A percentile compares a stretch with the other conserved stretches of the same genome.
These are phyloP conservation scores for Ganoderma sp. DNA, from an alignment of 1,284 basidiomycete species.

Conservation along the genomic window DNA sequence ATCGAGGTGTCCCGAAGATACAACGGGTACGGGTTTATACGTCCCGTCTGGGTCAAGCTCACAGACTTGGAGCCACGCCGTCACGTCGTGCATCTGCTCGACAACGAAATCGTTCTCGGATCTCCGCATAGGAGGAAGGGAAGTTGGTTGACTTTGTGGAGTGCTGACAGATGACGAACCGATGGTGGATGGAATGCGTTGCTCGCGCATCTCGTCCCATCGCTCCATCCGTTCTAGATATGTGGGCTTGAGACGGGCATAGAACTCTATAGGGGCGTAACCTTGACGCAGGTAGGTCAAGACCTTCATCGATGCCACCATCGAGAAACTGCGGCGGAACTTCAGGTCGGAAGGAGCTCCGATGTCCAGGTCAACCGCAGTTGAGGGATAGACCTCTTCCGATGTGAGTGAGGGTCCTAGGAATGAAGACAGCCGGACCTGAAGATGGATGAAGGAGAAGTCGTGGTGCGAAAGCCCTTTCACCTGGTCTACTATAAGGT, in stretches of 20 bases:
- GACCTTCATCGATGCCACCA: slow-evolving; percentile 77
- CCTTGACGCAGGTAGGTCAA: slow-evolving; percentile 73
- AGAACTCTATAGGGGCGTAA: slow-evolving; percentile 88
- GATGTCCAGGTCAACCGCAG: slow-evolving; percentile 75
- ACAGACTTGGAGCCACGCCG: slow-evolving; percentile 84
- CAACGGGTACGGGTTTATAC: slow-evolving; percentile 85
- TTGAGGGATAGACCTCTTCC: slow-evolving; percentile 85
- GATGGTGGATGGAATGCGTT: slow-evolving; percentile 47
- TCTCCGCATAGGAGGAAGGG: slow-evolving; percentile 77
- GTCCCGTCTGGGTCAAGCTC: slow-evolving; percentile 87
- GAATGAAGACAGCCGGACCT: slow-evolving; percentile 83
- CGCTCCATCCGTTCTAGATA: slow-evolving; percentile 89
- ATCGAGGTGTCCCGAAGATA: slow-evolving; percentile 79
- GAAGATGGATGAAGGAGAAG: slow-evolving; percentile 83
- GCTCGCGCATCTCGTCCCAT: slow-evolving; percentile 89
- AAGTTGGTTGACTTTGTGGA: slow-evolving; percentile 41
- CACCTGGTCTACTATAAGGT: slow-evolving; percentile 83
- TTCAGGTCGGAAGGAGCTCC: slow-evolving; percentile 77
- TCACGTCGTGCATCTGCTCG: slow-evolving; percentile 88
- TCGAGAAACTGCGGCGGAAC: slow-evolving; percentile 80
- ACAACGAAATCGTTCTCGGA: slow-evolving; percentile 93
- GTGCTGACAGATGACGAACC: slow-evolving; percentile 30
- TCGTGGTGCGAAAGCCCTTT: slow-evolving; percentile 88
- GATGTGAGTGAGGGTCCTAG: slow-evolving; percentile 70
- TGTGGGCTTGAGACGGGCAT: slow-evolving; percentile 77